Conservation (phyloP, 257 asterid species). For the Solanum bulbocastanum region DNA sequence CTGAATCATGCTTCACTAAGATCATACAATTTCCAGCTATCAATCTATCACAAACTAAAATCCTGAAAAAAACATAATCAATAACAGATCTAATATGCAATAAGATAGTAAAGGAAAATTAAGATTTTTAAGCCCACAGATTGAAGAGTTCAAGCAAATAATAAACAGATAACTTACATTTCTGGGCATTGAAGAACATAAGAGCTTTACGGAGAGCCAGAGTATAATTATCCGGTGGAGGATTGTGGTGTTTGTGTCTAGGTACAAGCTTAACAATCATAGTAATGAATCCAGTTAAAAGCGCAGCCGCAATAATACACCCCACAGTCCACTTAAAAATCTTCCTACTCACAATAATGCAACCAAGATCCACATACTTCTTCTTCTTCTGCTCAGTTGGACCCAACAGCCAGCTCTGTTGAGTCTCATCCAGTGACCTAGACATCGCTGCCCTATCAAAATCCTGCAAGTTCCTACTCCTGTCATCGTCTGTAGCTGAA, state of each 20-base stretch:
- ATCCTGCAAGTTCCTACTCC: slow-evolving; percentile 83
- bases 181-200: slow-evolving; percentile 92
- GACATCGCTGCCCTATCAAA: slow-evolving; percentile 93
- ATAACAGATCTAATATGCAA: neutral
- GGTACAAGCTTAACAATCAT: slow-evolving; percentile 82
- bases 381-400: slow-evolving; percentile 98
- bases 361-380: slow-evolving; percentile 95
- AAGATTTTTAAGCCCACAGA: neutral
- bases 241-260: slow-evolving; percentile 48
- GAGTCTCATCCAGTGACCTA: slow-evolving; percentile 86
- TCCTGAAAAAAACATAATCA: neutral
- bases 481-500: slow-evolving; percentile 94
- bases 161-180: slow-evolving; percentile 45
- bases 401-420: slow-evolving; percentile 95
- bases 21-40: neutral
- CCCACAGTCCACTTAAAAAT: slow-evolving; percentile 86
- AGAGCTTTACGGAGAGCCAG: slow-evolving; percentile 77
- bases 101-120: neutral
- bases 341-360: slow-evolving; percentile 84
- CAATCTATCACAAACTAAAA: neutral
- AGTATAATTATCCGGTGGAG: slow-evolving; percentile 92
- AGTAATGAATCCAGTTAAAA: slow-evolving; percentile 67
- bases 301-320: slow-evolving; percentile 56
- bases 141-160: neutral
- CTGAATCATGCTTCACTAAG: neutral